phyloP scores from a whole-genome alignment of 495 filamentous ascomycete genomes.

The Xylaria venustula region DNA sequence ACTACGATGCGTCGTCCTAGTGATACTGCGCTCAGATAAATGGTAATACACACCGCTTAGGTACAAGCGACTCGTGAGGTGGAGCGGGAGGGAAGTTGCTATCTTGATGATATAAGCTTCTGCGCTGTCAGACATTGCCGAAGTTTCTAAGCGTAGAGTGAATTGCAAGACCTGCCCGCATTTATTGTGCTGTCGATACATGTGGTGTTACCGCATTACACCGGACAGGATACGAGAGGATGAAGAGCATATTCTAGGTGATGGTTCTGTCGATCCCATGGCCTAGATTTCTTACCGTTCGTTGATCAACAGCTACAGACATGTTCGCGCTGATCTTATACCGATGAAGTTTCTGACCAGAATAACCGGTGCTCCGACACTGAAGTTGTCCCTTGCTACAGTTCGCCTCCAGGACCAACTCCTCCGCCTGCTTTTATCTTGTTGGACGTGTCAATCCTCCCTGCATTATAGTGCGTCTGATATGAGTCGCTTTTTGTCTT shows the following conservation, averaged over 20 bases:
- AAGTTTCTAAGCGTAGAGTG: background rate
- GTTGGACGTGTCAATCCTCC: background rate
- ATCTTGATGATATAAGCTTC: background rate
- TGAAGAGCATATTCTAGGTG: background rate
- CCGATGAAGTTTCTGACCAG: background rate
- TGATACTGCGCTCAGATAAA: background rate
- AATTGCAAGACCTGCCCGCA: too few species aligned
- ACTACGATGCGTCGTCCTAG: background rate
- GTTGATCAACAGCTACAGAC: constrained; percentile 1
- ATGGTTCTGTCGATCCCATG: constrained; percentile 3
- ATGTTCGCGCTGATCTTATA: constrained; percentile 1
- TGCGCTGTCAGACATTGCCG: background rate
- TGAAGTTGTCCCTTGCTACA: background rate
- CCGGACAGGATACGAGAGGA: background rate
- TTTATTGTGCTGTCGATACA: background rate
- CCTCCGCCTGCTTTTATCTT: background rate
- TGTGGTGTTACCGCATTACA: background rate
- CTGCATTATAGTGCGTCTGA: background rate
- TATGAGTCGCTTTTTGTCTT: background rate
- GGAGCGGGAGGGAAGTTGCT: background rate
- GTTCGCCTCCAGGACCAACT: background rate
- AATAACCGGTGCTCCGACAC: background rate
- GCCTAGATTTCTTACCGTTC: background rate
- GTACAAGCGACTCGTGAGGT: background rate
- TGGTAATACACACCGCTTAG: constrained; percentile 1